These are phyloP conservation scores for Byssochlamys sp. DNA, from an alignment of 2,329 filamentous ascomycete species.

Conservation along the genomic window DNA sequence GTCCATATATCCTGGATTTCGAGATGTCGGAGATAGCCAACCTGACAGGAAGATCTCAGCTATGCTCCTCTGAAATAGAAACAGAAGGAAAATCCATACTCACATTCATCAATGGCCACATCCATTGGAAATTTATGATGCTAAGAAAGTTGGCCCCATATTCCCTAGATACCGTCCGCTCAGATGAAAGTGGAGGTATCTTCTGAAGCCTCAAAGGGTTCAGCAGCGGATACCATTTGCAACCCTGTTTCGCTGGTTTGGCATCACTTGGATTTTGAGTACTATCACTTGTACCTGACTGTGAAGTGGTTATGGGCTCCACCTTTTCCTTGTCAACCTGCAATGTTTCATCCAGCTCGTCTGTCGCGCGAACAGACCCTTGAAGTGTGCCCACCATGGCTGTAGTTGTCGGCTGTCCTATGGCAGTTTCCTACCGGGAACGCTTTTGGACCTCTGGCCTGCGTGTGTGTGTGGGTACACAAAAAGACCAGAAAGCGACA, in stretches of 20 bases:
- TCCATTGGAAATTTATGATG: slow-evolving; percentile 76
- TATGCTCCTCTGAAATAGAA: slow-evolving; percentile 7
- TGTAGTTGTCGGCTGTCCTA: background rate
- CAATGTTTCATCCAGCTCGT: background rate
- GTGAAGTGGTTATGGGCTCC: slow-evolving; percentile 1
- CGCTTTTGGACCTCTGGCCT: background rate
- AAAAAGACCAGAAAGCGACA: background rate
- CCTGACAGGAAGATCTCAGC: slow-evolving; percentile 33
- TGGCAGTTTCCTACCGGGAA: background rate
- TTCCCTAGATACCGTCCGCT: slow-evolving; percentile 54
- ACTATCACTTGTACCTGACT: slow-evolving; percentile 4
- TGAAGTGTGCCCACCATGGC: background rate
- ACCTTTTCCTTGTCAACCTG: slow-evolving; percentile 5
- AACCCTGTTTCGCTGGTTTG: slow-evolving; percentile 8
- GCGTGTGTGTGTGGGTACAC: background rate
- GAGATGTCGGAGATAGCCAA: slow-evolving; percentile 74
- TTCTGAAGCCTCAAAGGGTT: slow-evolving; percentile 39
- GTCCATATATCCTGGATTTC: slow-evolving; percentile 79
- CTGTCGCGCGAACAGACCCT: background rate
- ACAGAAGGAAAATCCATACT: slow-evolving; percentile 20
- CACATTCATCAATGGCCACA: slow-evolving; percentile 73
- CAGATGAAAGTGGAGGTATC: slow-evolving; percentile 47
- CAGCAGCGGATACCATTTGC: slow-evolving; percentile 31
- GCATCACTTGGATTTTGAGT: slow-evolving; percentile 5
- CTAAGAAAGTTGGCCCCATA: slow-evolving; percentile 66